phyloP scores from a whole-genome alignment of 768 basidiomycete genomes.

The Grammothele lineata region DNA sequence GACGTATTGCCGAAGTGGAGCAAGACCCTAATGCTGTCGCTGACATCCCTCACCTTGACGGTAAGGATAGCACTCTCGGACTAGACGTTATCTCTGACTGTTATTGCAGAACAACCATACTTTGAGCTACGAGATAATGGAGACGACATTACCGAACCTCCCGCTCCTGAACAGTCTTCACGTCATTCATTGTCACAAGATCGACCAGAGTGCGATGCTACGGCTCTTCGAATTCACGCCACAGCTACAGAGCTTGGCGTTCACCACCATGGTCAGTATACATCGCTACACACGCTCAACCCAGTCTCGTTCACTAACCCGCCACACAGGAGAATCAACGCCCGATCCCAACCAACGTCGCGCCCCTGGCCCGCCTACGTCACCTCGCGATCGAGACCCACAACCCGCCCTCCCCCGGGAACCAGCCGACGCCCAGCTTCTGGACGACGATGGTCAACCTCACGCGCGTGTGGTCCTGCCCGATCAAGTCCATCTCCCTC shows the following conservation, averaged over 20 bases:
- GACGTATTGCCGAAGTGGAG: conserved; percentile 59
- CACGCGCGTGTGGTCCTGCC: conserved; percentile 30
- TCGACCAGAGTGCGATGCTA: conserved; percentile 50
- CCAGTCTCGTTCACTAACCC: background rate
- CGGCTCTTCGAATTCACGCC: conserved; percentile 44
- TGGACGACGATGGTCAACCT: conserved; percentile 28
- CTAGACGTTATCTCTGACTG: background rate
- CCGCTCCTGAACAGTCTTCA: conserved; percentile 56
- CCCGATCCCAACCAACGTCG: conserved; percentile 16
- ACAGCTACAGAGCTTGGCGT: conserved; percentile 53
- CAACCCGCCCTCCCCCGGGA: conserved; percentile 20
- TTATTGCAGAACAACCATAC: conserved; percentile 48
- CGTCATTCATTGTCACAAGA: conserved; percentile 53
- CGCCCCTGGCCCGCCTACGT: conserved; percentile 39
- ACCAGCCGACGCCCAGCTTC: conserved; percentile 19
- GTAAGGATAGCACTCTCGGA: conserved; percentile 30
- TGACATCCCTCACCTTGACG: conserved; percentile 54
- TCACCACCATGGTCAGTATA: conserved; percentile 52
- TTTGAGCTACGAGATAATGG: conserved; percentile 49
- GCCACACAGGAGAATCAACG: conserved; percentile 33
- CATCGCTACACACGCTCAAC: background rate
- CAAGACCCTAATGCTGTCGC: conserved; percentile 34
- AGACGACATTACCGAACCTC: conserved; percentile 42
- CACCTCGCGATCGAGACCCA: conserved; percentile 54
- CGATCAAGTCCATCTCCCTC: conserved; percentile 34